Conservation (phyloP, 306 rosid genomes). For the Ormosia emarginata region DNA sequence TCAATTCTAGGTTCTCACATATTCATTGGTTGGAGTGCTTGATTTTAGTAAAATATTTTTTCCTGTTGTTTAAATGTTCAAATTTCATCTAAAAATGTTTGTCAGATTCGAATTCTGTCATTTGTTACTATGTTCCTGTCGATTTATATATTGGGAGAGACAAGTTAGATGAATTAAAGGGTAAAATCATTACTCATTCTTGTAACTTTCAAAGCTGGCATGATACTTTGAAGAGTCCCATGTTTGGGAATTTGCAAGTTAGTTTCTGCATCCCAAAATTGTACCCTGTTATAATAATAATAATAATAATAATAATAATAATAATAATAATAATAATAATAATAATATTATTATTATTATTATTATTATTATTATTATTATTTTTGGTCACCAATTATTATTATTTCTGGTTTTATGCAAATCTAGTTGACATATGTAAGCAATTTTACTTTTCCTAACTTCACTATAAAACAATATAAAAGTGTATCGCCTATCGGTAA, state of each 20-base stretch:
- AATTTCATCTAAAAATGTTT: background rate
- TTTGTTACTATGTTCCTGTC: too few relatives aligned
- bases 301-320: too few relatives aligned
- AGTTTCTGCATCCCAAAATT: background rate
- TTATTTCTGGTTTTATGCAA: background rate
- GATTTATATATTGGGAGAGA: background rate
- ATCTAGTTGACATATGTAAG: slow-evolving; percentile 7
- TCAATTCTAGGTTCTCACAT: slow-evolving; percentile 7
- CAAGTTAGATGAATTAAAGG: background rate
- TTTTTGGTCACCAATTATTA: too few relatives aligned
- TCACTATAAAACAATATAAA: background rate
- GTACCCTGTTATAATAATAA: background rate
- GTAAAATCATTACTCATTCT: background rate
- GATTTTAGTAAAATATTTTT: background rate
- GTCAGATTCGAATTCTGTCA: background rate
- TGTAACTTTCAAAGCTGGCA: background rate
- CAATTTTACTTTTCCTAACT: background rate
- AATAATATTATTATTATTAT: too few relatives aligned
- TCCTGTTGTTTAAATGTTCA: background rate
- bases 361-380: too few relatives aligned
- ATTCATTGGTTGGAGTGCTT: background rate
- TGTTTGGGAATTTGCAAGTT: slow-evolving; percentile 14
- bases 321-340: background rate
- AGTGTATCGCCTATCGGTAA: background rate
- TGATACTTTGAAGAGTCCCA: background rate